Evolutionary conservation across 2,329 filamentous ascomycete genomes (phyloP).

Genomic region (Cordyceps farinosa): DNA sequence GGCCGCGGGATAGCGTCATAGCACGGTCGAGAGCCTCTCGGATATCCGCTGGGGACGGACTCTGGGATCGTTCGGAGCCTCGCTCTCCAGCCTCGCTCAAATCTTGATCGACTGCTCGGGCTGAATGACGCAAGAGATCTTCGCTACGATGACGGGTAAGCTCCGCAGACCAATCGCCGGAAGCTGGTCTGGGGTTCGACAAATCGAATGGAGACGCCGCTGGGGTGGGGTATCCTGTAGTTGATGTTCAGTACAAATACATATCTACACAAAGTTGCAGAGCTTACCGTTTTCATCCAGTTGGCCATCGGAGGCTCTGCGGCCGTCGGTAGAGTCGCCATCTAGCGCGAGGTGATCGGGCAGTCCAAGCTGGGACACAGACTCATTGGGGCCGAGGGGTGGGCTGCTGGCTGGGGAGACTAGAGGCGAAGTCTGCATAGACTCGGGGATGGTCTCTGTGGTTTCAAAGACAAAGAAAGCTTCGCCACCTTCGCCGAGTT

Average conservation of each 20-base stretch:
- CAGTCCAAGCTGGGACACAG: slow-evolving; percentile 51
- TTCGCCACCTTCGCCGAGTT: slow-evolving; percentile 93
- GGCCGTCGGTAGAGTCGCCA: slow-evolving; percentile 25
- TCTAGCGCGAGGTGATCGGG: slow-evolving; percentile 69
- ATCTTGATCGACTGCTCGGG: slow-evolving; percentile 37
- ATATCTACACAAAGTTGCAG: background rate
- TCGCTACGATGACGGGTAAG: slow-evolving; percentile 51
- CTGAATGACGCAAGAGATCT: slow-evolving; percentile 47
- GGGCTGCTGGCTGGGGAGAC: slow-evolving; percentile 88
- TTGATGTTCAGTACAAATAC: slow-evolving; percentile 18
- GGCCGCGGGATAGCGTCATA: slow-evolving; percentile 76
- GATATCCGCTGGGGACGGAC: slow-evolving; percentile 68
- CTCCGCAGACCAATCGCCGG: slow-evolving; percentile 49
- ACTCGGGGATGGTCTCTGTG: slow-evolving; percentile 83
- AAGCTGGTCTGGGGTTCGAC: slow-evolving; percentile 41
- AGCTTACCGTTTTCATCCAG: slow-evolving; percentile 30
- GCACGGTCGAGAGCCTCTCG: slow-evolving; percentile 80
- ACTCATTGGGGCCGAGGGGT: slow-evolving; percentile 46
- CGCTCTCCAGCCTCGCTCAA: slow-evolving; percentile 36
- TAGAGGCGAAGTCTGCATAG: slow-evolving; percentile 88
- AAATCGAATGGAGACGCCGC: slow-evolving; percentile 43
- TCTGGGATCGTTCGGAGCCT: slow-evolving; percentile 63
- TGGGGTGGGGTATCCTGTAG: slow-evolving; percentile 48
- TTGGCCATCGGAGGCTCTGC: slow-evolving; percentile 25
- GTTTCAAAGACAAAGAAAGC: slow-evolving; percentile 99